Evolutionary conservation across 176 grass and related monocot species (phyloP).

Genomic region (Pontederia paniculata): DNA sequence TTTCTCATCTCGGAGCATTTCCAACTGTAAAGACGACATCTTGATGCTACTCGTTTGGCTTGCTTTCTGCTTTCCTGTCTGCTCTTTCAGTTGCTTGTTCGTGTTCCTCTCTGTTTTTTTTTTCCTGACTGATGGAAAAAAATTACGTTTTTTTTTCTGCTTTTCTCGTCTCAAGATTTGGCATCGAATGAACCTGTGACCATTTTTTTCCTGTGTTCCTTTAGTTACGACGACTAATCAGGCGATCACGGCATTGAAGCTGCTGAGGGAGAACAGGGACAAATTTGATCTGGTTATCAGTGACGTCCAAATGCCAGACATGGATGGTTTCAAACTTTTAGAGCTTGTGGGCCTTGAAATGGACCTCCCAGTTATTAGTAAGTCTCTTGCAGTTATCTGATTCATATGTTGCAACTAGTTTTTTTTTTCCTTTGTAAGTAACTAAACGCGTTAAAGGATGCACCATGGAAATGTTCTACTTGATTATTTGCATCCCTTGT

Average conservation of each 20-base stretch:
- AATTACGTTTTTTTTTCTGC: background rate
- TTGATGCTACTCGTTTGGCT: no score
- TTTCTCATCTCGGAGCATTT: no score
- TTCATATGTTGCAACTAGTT: background rate
- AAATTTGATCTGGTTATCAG: slow-evolving; percentile 67
- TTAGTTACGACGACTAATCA: slow-evolving; percentile 34
- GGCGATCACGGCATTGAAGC: slow-evolving; percentile 30
- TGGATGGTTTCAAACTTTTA: slow-evolving; percentile 68
- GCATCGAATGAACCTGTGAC: background rate
- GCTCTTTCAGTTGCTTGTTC: no score
- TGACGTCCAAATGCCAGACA: slow-evolving; percentile 52
- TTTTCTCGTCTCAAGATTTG: background rate
- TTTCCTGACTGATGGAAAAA: no score
- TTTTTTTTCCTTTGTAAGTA: no score
- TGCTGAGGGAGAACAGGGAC: slow-evolving; percentile 39
- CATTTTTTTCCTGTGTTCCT: background rate
- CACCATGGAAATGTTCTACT: no score
- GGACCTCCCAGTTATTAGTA: slow-evolving; percentile 78
- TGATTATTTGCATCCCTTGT: no score
- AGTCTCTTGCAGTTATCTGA: slow-evolving; percentile 7
- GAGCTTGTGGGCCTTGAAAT: slow-evolving; percentile 45
- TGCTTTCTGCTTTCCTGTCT: no score
- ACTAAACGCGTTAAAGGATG: no score
- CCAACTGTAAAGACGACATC: no score
- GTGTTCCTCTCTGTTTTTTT: no score